Conservation (phyloP, 2,329 filamentous ascomycete genomes). For the Scleromitrula shiraiana region DNA sequence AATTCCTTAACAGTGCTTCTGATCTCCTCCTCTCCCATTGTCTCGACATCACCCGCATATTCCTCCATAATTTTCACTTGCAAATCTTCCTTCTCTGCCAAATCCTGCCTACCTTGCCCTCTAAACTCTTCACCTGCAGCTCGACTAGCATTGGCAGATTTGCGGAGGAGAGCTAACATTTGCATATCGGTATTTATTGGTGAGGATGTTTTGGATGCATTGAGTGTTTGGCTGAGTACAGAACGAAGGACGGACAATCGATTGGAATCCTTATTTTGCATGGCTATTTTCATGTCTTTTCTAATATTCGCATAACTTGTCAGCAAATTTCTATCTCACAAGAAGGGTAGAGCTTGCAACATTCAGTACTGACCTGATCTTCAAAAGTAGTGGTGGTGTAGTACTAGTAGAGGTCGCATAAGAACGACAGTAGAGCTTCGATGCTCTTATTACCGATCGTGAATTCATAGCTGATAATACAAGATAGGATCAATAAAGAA, state of each 20-base stretch:
- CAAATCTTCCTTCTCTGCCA: constrained; percentile 61
- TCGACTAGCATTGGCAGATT: constrained; percentile 48
- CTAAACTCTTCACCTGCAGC: constrained; percentile 58
- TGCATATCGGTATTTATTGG: constrained; percentile 66
- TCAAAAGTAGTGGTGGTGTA: constrained; percentile 29
- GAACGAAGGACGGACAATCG: constrained; percentile 61
- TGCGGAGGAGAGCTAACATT: constrained; percentile 59
- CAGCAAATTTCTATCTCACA: too few species aligned
- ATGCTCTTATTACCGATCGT: constrained; percentile 18
- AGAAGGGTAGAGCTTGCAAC: neutral
- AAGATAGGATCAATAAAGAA: too few species aligned
- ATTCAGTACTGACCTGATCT: constrained; percentile 27
- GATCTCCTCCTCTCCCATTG: constrained; percentile 51
- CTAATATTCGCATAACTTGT: constrained; percentile 16
- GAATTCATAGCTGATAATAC: constrained; percentile 14
- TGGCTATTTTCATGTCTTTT: constrained; percentile 54
- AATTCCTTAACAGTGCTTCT: constrained; percentile 42
- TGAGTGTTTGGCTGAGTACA: constrained; percentile 62
- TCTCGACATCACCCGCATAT: constrained; percentile 52
- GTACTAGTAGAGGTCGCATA: constrained; percentile 24
- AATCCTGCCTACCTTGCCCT: constrained; percentile 54
- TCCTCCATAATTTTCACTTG: constrained; percentile 59
- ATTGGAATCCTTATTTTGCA: constrained; percentile 55
- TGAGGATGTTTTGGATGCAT: constrained; percentile 62
- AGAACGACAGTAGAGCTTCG: constrained; percentile 20